Base-by-base conservation (phyloP, 2,329 filamentous ascomycete species). In the Mycosphaerelloides madeirae region DNA sequence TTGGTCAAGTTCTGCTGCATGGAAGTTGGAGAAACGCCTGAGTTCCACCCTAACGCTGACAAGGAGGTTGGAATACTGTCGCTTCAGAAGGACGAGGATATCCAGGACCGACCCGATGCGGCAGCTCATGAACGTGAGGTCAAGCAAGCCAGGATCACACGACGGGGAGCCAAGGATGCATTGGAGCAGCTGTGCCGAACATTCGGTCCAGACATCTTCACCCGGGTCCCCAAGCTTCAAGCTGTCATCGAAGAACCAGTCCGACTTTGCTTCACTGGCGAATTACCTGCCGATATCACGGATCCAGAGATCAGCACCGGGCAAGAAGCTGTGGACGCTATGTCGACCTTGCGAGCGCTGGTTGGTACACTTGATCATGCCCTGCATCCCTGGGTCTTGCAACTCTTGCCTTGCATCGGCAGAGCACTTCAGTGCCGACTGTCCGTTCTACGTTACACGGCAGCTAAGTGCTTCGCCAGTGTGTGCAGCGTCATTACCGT, bases 1-100 rank as follows among this genome's bases (percentile, higher is more conserved):
- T 69, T 98, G 41, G 87, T 95, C 69, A 97, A 96, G 62, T 98
- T 96, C 68, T 95, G 89, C 52, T 98, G 93, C 61, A 88, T 96
- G 60, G 93, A 98, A 64, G 95, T 94, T 1, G 91, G 93, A 0
- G 94, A 98, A 66, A 98, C 94, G 0, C 93, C 93, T 0, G 93
- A 97, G 60, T 97, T 97, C 64, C 81, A 84, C 3, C 83, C 86
- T 20, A 93, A 97, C 59, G 85, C 85, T 1, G 66, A 74, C 33
- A 84, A 94, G 60, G 85, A 84, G 35, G 81, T 83, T 52, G 84
- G 84, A 12, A 93, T 98, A 44, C 70, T 98, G 13, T 97, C 93
- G 0, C 82, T 98, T 66, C 87, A 91, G 57, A 98, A 98, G 68
- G 93, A 98, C 63, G 93, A 98, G 67, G 93, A 98, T 60, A 80